A percentile compares a stretch with the other conserved stretches of the same genome.
These are phyloP conservation scores for Lojkania enalia DNA, from an alignment of 2,329 filamentous ascomycete species.

Conservation along the genomic window DNA sequence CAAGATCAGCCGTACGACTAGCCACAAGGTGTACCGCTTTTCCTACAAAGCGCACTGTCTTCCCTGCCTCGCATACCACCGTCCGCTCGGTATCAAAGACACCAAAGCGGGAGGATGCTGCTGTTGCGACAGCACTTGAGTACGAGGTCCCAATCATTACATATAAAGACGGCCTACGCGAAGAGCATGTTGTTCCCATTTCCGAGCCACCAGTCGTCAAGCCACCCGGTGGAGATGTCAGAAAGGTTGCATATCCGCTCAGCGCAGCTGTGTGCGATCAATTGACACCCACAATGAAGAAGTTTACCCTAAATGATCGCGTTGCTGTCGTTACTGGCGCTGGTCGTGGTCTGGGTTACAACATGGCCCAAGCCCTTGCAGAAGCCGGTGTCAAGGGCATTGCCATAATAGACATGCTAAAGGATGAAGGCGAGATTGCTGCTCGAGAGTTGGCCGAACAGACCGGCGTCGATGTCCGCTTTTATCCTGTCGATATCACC, in stretches of 20 bases:
- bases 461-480: slow-evolving; percentile 45
- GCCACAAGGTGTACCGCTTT: too few relatives aligned
- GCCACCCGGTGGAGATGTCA: slow-evolving; percentile 34
- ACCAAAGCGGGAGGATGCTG: too few relatives aligned
- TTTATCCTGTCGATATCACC: slow-evolving; percentile 62
- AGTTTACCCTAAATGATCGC: slow-evolving; percentile 71
- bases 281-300: too few relatives aligned
- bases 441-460: slow-evolving; percentile 18
- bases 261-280: slow-evolving; percentile 51
- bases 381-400: slow-evolving; percentile 76
- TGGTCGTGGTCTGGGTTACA: slow-evolving; percentile 74
- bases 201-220: slow-evolving; percentile 19
- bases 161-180: too few relatives aligned
- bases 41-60: too few relatives aligned
- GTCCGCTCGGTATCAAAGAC: too few relatives aligned
- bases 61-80: too few relatives aligned
- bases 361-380: slow-evolving; percentile 76
- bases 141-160: too few relatives aligned
- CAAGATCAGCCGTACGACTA: too few relatives aligned
- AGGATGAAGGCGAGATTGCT: too few relatives aligned
- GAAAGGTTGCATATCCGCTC: slow-evolving; percentile 35
- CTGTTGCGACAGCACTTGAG: too few relatives aligned
- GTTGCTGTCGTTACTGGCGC: slow-evolving; percentile 69
- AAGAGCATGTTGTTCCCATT: not conserved
- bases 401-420: slow-evolving; percentile 76